phyloP scores from a whole-genome alignment of 1,139 yeast species.

The Scheffersomyces quercinus region DNA sequence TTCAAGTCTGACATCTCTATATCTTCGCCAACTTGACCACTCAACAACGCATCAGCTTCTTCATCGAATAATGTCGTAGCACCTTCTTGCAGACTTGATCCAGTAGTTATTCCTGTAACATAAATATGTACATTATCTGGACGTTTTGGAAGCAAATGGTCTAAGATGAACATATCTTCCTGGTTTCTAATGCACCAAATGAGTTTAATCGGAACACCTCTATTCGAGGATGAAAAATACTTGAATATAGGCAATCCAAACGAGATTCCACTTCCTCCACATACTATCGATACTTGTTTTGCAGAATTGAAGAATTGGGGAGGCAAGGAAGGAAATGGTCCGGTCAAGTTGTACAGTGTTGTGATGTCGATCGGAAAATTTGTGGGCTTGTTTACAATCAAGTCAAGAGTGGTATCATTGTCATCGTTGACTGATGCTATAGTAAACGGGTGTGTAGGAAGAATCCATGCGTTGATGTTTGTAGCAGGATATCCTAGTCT shows the following conservation, averaged over 20 bases:
- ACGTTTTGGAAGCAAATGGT: slow-evolving; percentile 28
- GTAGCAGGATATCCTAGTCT: slow-evolving; percentile 23
- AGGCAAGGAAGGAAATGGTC: slow-evolving; percentile 31
- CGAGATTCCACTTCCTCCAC: slow-evolving; percentile 89
- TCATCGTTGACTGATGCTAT: slow-evolving; percentile 14
- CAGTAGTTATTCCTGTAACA: slow-evolving; percentile 19
- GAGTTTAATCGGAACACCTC: slow-evolving; percentile 12
- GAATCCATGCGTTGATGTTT: slow-evolving; percentile 23
- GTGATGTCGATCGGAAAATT: slow-evolving; percentile 12
- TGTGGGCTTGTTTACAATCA: slow-evolving; percentile 23
- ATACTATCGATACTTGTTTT: slow-evolving; percentile 56
- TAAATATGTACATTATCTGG: slow-evolving; percentile 16
- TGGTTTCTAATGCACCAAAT: slow-evolving; percentile 56
- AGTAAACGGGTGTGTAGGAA: slow-evolving; percentile 46
- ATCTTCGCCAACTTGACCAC: slow-evolving; percentile 13
- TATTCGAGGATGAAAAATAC: slow-evolving; percentile 28
- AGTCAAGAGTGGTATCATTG: slow-evolving; percentile 19
- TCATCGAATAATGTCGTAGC: slow-evolving; percentile 12
- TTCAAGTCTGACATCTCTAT: slow-evolving; percentile 22
- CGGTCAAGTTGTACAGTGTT: slow-evolving; percentile 21
- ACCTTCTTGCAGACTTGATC: neutral
- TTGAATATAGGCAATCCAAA: slow-evolving; percentile 63
- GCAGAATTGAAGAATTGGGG: slow-evolving; percentile 39
- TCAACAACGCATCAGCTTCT: slow-evolving; percentile 21
- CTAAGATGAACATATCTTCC: slow-evolving; percentile 44